Percentiles rank a stretch among this genome's conserved stretches.
phyloP scores from a whole-genome alignment of 2,329 filamentous ascomycete species.

The Zasmidium angulare region DNA sequence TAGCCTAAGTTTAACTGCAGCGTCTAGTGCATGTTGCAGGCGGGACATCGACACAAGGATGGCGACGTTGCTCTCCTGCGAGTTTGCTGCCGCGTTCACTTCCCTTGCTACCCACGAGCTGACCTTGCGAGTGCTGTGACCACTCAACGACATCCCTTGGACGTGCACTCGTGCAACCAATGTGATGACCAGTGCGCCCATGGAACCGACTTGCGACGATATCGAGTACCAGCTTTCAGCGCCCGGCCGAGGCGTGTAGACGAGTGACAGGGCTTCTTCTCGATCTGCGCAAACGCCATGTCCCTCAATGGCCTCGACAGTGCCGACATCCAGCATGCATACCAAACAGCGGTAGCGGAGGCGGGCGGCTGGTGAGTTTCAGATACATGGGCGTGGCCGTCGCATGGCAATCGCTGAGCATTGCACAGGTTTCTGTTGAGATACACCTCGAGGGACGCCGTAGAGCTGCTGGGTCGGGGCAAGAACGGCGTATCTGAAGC shows the following conservation, averaged over 20 bases:
- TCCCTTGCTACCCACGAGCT: background rate
- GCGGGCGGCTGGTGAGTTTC: constrained; percentile 85
- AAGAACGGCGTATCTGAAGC: constrained; percentile 82
- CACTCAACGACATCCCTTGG: constrained; percentile 2
- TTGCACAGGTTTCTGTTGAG: constrained; percentile 82
- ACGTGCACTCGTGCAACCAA: constrained; percentile 5
- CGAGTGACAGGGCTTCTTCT: constrained; percentile 6
- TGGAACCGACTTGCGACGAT: constrained; percentile 15
- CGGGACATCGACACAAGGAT: constrained; percentile 2
- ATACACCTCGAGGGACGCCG: constrained; percentile 84
- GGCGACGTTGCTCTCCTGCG: constrained; percentile 5
- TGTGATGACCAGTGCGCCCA: constrained; percentile 19
- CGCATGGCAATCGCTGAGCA: constrained; percentile 10
- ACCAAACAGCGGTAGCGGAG: constrained; percentile 76
- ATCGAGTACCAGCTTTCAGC: background rate
- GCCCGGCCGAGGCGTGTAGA: background rate
- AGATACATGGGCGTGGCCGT: background rate
- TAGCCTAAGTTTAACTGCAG: constrained; percentile 2
- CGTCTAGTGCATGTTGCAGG: background rate
- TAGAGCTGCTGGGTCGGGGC: constrained; percentile 75
- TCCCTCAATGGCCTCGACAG: constrained; percentile 94
- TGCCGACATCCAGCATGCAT: constrained; percentile 76
- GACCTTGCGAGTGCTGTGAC: background rate
- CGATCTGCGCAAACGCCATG: constrained; percentile 55
- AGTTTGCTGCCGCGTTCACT: constrained; percentile 5